Evolutionary conservation across 495 filamentous ascomycete genomes (phyloP).

Genomic region (Collariella sp.): DNA sequence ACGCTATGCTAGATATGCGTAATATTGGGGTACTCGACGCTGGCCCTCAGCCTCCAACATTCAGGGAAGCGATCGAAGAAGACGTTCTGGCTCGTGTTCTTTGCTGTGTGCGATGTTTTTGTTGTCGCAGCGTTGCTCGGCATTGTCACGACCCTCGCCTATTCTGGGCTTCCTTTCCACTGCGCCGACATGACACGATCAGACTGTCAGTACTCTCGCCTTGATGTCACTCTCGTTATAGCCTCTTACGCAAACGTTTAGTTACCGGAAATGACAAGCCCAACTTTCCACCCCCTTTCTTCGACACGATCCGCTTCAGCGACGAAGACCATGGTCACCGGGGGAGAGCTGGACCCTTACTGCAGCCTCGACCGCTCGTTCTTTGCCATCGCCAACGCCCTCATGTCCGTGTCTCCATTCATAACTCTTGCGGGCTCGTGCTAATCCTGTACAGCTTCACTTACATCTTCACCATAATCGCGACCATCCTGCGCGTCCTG

Average conservation of each 20-base stretch:
- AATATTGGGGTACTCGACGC: conserved; percentile 27
- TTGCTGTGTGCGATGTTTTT: conserved; percentile 25
- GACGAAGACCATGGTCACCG: conserved; percentile 7
- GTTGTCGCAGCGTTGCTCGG: conserved; percentile 22
- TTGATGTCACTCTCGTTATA: not conserved
- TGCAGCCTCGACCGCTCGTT: conserved; percentile 30
- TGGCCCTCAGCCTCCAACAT: conserved; percentile 28
- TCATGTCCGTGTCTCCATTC: conserved; percentile 24
- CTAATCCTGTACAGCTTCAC: conserved; percentile 24
- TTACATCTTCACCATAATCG: conserved; percentile 29
- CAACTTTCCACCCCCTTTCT: conserved; percentile 3
- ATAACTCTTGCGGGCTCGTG: not conserved
- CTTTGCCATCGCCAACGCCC: conserved; percentile 24
- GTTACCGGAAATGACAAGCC: conserved; percentile 8
- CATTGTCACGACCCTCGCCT: conserved; percentile 28
- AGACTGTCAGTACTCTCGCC: conserved; percentile 12
- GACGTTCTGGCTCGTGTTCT: conserved; percentile 18
- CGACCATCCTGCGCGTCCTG: conserved; percentile 25
- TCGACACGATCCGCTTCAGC: conserved; percentile 25
- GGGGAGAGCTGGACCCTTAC: conserved; percentile 27
- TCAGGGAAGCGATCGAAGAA: conserved; percentile 20
- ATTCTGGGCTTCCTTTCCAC: conserved; percentile 27
- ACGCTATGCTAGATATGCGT: conserved; percentile 22
- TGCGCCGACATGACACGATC: conserved; percentile 29
- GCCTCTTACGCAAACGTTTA: not conserved